Evolutionary conservation across 208 protist species (phyloP), one percentile per base, ranked within the genome.

Genomic region (Leishmania turanica): DNA sequence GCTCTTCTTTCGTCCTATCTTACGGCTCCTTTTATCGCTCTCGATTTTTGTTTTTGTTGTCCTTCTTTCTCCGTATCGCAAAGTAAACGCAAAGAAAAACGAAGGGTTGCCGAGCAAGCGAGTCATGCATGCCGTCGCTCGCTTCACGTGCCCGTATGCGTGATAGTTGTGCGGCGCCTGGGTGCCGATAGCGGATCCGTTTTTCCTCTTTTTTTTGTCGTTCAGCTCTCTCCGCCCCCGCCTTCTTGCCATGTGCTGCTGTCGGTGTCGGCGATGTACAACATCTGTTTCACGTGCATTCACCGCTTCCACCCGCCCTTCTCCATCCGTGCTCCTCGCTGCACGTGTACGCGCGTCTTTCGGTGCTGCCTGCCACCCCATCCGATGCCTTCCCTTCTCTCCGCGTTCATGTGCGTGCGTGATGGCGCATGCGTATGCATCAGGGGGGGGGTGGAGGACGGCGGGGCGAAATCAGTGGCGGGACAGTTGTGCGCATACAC

Each of bases 321-420:
- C 58, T 64, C 58, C 13, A 64, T 70, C 1, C 42, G 65, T 76
- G 74, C 47, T 82, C 64, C 58, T 78, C 34, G 47, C 19, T 64
- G 73, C 77, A 84, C 31, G 47, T 78, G 42, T 45, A 21, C 34
- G n/a, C 45, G 24, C 74, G 68, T 56, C 82, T 56, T 40, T 27
- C 53, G 69, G 11, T 53, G 40, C 40, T n/a, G 17, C 37, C 21
- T 45, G n/a, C 19, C 34, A 3, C 19, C 65, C 19, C 2, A 7
- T 31, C 65, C 65, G 31, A 1, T 58, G 53, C 58, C 8, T 2
- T 64, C 11, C n/a, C 11, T 64, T 64, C n/a, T 31, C n/a, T 64
- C 58, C 58, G 3, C 3, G 3, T 1, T 64, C 58, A 24, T 19
- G 6, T 64, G 49, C 53, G n/a, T 62, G 73, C 54, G 73, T 64